A percentile compares a stretch with the other conserved stretches of the same genome.
Evolutionary conservation across 2,329 filamentous ascomycete genomes (phyloP).

Genomic region (Botryotinia narcissicola): DNA sequence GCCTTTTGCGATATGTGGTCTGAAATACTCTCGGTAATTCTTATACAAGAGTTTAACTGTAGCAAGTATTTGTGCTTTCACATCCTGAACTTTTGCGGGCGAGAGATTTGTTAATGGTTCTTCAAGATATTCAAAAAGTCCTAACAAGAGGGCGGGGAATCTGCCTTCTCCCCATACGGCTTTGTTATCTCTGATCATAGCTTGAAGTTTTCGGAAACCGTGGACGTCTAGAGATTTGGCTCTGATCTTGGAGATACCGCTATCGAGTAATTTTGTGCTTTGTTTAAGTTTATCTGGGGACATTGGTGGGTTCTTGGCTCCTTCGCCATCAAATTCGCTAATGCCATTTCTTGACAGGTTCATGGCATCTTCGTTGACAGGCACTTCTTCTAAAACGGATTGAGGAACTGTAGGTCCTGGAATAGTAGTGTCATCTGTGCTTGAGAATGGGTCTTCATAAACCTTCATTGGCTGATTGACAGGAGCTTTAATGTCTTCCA

Average conservation of each 20-base stretch:
- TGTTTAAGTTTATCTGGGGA: slow-evolving; percentile 56
- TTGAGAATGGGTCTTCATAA: slow-evolving; percentile 59
- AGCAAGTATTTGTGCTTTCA: slow-evolving; percentile 71
- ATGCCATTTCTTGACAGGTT: slow-evolving; percentile 30
- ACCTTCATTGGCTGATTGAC: slow-evolving; percentile 44
- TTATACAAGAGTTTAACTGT: slow-evolving; percentile 72
- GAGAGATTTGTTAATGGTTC: slow-evolving; percentile 53
- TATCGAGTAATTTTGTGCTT: slow-evolving; percentile 63
- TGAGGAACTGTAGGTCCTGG: slow-evolving; percentile 46
- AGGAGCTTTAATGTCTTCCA: slow-evolving; percentile 36
- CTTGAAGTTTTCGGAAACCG: slow-evolving; percentile 75
- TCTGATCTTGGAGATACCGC: slow-evolving; percentile 71
- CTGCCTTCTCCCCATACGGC: slow-evolving; percentile 64
- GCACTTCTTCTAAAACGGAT: slow-evolving; percentile 58
- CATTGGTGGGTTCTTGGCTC: slow-evolving; percentile 29
- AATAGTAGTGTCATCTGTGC: slow-evolving; percentile 47
- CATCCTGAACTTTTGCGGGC: slow-evolving; percentile 65
- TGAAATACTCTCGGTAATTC: slow-evolving; percentile 63
- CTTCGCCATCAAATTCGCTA: slow-evolving; percentile 21
- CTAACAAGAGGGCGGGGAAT: slow-evolving; percentile 65
- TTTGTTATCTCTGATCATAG: slow-evolving; percentile 65
- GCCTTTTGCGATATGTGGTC: slow-evolving; percentile 64
- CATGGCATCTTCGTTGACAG: slow-evolving; percentile 53
- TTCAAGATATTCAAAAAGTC: slow-evolving; percentile 71
- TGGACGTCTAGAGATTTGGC: slow-evolving; percentile 73